Base-by-base conservation (phyloP, 1,139 yeast genomes). In the Geotrichum citri-aurantii region DNA sequence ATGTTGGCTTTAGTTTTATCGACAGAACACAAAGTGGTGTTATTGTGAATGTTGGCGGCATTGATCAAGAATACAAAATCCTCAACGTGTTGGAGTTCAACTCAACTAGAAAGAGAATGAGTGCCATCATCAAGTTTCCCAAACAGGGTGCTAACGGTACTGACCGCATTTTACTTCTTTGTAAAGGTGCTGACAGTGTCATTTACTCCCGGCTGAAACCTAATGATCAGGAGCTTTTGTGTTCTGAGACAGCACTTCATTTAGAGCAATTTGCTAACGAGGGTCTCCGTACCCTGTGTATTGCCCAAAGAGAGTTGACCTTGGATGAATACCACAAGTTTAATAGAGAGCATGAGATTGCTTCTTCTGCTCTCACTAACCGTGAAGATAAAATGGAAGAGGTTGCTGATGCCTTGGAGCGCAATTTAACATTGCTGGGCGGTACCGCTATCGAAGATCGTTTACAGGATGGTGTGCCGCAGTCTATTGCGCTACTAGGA, bases 151-250 rank as follows among this genome's bases (percentile, higher is more conserved):
- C 44, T n/a, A 49, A 49, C 19, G 52, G 52, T 19, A 98, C 93
- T 76, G 97, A 97, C 0, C 79, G 85, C 23, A 89, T 95, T 52
- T 80, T 96, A 62, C 76, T 95, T 55, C 91, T 89, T 70, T 91
- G 97, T 71, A 95, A 95, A 72, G 99, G 99, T 68, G 99, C 99
- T 1, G 99, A 95, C 71, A 90, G 96, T 11, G 98, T 93, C 1
- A 91, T 95, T 59, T 76, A 92, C 65, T 97, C 92, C 69, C 81
- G 99, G 65, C 77, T 93, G 53, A 57, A 54, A 24, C 54, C 56
- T 27, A 37, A 49, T 12, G 57, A 54, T 21, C 51, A 54, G 17
- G 60, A 57, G 26, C 47, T 51, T 2, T 27, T 57, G n/a, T 57
- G 54, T 44, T 46, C 56, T 31, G 50, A 55, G 26, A 89, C 96